Evolutionary conservation across 2,329 filamentous ascomycete species (phyloP).

Genomic region (Beauveria medogensis): DNA sequence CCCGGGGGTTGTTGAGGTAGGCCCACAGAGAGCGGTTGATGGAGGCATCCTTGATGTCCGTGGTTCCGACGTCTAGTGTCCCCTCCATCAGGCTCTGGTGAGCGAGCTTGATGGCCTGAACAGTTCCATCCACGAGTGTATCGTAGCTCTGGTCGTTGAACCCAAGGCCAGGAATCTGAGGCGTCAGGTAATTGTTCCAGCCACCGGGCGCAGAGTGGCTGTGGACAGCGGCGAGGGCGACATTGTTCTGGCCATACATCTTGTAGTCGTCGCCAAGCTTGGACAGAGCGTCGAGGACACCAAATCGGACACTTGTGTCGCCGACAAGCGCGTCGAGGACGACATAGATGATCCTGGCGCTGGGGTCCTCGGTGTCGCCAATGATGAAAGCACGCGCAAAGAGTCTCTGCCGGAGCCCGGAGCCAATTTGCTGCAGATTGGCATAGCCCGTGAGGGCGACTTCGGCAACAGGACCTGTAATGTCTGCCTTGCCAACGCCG

Average conservation of each 20-base stretch:
- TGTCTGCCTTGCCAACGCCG: conserved; percentile 50
- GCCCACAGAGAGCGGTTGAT: conserved; percentile 84
- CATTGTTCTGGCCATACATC: conserved; percentile 68
- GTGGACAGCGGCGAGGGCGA: conserved; percentile 87
- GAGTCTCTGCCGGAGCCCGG: conserved; percentile 76
- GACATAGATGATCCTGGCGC: conserved; percentile 74
- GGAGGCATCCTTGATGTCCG: conserved; percentile 63
- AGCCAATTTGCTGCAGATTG: conserved; percentile 71
- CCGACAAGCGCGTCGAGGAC: conserved; percentile 82
- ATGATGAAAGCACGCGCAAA: conserved; percentile 88
- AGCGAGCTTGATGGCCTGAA: conserved; percentile 73
- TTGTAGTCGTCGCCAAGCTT: conserved; percentile 63
- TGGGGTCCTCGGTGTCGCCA: conserved; percentile 54
- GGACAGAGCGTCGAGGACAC: conserved; percentile 67
- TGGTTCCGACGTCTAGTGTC: neutral
- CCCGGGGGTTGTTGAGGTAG: conserved; percentile 74
- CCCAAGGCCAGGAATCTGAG: conserved; percentile 80
- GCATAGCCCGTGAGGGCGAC: conserved; percentile 91
- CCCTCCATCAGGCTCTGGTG: conserved; percentile 48
- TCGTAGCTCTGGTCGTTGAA: conserved; percentile 81
- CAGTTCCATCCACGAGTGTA: conserved; percentile 77
- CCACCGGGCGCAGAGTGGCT: conserved; percentile 85
- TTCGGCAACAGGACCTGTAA: conserved; percentile 75
- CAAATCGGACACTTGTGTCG: conserved; percentile 78
- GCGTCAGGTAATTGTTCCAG: conserved; percentile 90